These are phyloP conservation scores for Verticillium isaacii DNA, from an alignment of 2,329 filamentous ascomycete genomes.

Conservation along the genomic window DNA sequence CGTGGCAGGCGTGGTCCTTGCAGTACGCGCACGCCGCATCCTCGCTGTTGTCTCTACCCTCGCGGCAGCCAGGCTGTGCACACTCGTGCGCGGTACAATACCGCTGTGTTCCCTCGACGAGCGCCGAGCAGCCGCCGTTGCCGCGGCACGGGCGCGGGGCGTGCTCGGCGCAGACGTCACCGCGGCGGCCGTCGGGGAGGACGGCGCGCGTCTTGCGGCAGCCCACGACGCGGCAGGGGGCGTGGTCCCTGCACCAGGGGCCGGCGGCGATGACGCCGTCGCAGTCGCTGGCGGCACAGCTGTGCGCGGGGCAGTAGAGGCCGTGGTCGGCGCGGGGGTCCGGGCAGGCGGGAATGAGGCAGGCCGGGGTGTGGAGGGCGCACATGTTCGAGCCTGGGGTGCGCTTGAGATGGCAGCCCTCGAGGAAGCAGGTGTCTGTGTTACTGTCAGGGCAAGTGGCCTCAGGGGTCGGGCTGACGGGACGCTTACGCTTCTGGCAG, in stretches of 20 bases:
- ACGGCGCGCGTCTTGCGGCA: slow-evolving; percentile 1
- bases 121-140: background rate
- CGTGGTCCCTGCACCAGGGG: slow-evolving; percentile 13
- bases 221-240: slow-evolving; percentile 11
- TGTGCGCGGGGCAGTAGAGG: slow-evolving; percentile 11
- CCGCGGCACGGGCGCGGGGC: slow-evolving; percentile 3
- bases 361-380: slow-evolving; percentile 9
- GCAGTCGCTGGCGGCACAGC: slow-evolving; percentile 10
- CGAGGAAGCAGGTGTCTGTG: slow-evolving; percentile 13
- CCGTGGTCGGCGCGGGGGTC: slow-evolving; percentile 6
- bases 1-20: slow-evolving; percentile 9
- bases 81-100: slow-evolving; percentile 12
- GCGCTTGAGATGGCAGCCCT: slow-evolving; percentile 11
- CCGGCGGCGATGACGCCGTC: slow-evolving; percentile 10
- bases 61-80: background rate
- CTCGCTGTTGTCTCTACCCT: background rate
- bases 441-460: background rate
- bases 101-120: background rate
- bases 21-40: background rate
- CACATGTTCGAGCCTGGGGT: slow-evolving; percentile 7
- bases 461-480: background rate
- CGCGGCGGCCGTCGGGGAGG: background rate
- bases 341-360: slow-evolving; percentile 11
- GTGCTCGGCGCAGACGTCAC: background rate
- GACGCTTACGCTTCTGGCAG: slow-evolving; percentile 10